Base-by-base conservation (phyloP, 352 stramenopile species). In the Peronosclerospora sorghi region DNA sequence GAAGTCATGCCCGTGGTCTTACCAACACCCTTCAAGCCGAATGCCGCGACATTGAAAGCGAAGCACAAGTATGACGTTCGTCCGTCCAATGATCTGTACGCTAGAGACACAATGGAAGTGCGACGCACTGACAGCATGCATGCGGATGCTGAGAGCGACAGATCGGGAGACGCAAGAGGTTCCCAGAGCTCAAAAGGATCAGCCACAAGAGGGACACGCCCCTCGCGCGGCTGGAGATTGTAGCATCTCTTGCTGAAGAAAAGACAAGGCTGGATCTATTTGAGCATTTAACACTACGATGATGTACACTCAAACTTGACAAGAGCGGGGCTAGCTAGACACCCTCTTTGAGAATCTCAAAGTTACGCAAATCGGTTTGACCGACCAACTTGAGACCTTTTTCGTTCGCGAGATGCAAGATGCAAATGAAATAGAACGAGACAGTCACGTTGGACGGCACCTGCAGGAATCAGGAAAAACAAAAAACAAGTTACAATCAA, bases 351-450 rank as follows among this genome's bases (percentile, higher is more conserved):
- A 58, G 52, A 45, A 90, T 90, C 34, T 68, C 62, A 43, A 92
- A 92, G 42, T 92, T 68, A 29, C 64, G 62, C 46, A 92, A 35
- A 44, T 88, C 72, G 4, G 87, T 70, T 51, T 92, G 74, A 2
- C 79, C 79, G 5, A 57, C 54, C 26, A 98, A 60, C 47, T 87
- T 67, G 9, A 98, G 62, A 13, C 87, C 92, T 60, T 99, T 98
- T 62, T 99, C 96, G 58, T 99, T 99, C 12, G 94, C 95, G 14
- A 99, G 73, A 66, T 99, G 96, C n/a, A 99, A 68, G 50, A 98
- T 83, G 52, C 92, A 98, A 46, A 98, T 98, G 51, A 99, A 99
- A 69, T 98, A 98, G 68, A 98, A 98, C 8, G 95, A 94, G 12
- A 98, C 71, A 3, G 94, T 97, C 6, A 97, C 95, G 48, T 97